Base-by-base conservation (phyloP, 2,329 filamentous ascomycete species). In the Pseudohalonectria lignicola region DNA sequence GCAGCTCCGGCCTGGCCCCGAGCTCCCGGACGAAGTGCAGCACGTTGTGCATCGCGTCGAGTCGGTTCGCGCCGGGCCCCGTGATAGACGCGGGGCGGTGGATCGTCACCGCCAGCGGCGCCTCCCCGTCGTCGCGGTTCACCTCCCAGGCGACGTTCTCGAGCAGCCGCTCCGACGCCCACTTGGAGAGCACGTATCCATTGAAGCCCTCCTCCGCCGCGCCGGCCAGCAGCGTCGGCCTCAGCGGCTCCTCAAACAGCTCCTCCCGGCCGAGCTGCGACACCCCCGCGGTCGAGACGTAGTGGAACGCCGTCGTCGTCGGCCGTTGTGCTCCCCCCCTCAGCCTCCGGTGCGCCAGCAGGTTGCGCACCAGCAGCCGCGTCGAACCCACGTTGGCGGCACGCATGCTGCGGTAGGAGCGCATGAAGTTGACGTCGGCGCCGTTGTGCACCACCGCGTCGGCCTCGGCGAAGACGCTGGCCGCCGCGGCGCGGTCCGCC, bases 21-120 rank as follows among this genome's bases (percentile, higher is more conserved):
- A 94, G 93, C 51, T 92, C 84, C 33, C 85, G 76, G 47, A 90
- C 72, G 47, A 94, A 90, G 41, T 90, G 11, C 10, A 36, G 25
- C 16, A 36, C 34, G 34, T 26, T 36, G 16, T 23, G 30, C 10
- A 36, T 26, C 4, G 30, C 10, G 17, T 36, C 34, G 10, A 36
- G 34, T 26, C 21, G 16, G 9, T 23, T 23, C 15, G 34, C 34
- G 16, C 25, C 34, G n/a, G 23, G 12, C 3, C 34, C 34, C 15
- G 19, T 19, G 25, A 36, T 16, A 3, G 35, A 31, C 26, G 35
- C 35, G 16, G 26, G 20, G 25, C 26, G 35, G 35, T 31, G 26
- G 10, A 37, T 28, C 3, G 17, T 31, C 11, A 13, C 17, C 4
- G 3, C 2, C 35, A 37, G 25, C 11, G 17, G 17, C 16, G n/a